phyloP scores from a whole-genome alignment of 805 yeast genomes.

The Ogataea neopini region DNA sequence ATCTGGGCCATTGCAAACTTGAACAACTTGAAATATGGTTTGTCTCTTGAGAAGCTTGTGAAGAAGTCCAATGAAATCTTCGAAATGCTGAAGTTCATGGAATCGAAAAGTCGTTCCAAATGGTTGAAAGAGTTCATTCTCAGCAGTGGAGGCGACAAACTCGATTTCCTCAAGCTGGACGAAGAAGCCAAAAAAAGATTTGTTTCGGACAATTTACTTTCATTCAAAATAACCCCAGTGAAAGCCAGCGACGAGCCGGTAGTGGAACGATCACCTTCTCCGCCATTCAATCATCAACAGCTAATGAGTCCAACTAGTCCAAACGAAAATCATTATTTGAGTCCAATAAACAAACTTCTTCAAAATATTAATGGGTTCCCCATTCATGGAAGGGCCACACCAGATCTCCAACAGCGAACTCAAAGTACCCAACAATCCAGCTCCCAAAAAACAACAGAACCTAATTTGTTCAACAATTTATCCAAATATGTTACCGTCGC shows the following conservation, averaged over 20 bases:
- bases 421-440: slow-evolving; percentile 3
- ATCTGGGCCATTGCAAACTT: slow-evolving; percentile 62
- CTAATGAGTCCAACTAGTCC: slow-evolving; percentile 16
- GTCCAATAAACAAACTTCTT: slow-evolving; percentile 33
- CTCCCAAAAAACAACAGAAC: background rate
- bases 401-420: slow-evolving; percentile 13
- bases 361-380: slow-evolving; percentile 34
- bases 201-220: slow-evolving; percentile 25
- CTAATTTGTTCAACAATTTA: slow-evolving; percentile 20
- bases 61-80: slow-evolving; percentile 55
- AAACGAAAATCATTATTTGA: slow-evolving; percentile 24
- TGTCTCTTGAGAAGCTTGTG: slow-evolving; percentile 39
- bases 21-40: slow-evolving; percentile 58
- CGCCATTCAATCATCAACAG: slow-evolving; percentile 9
- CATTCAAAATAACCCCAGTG: slow-evolving; percentile 19
- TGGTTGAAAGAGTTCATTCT: slow-evolving; percentile 67
- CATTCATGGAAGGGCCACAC: slow-evolving; percentile 13
- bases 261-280: slow-evolving; percentile 8
- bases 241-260: slow-evolving; percentile 1
- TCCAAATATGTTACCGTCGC: slow-evolving; percentile 25
- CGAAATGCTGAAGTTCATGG: slow-evolving; percentile 57
- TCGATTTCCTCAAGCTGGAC: slow-evolving; percentile 32
- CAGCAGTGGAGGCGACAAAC: slow-evolving; percentile 28
- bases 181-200: slow-evolving; percentile 24
- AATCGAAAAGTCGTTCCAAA: slow-evolving; percentile 49